Percentiles rank a stretch among this genome's conserved stretches.
Conservation (phyloP, 192 early-diverging fungal genomes). For the Cladochytrium replicatum region DNA sequence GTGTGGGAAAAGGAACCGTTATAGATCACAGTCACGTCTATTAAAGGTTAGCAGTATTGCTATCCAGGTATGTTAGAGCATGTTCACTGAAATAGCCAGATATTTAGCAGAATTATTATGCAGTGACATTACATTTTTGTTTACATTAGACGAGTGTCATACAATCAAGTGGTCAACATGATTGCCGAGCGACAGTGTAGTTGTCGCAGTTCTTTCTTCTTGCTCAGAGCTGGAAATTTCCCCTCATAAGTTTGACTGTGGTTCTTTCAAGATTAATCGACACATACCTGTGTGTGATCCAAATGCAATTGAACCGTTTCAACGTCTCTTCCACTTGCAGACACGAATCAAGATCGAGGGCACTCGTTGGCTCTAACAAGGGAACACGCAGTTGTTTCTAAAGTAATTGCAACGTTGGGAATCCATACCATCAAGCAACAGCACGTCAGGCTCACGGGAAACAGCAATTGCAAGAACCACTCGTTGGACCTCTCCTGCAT, state of each 20-base stretch:
- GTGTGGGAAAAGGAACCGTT: too few species aligned
- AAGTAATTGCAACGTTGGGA: not conserved
- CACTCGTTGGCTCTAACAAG: conserved; percentile 68
- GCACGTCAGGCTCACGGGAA: conserved; percentile 59
- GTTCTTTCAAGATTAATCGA: too few species aligned
- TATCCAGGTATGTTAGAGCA: too few species aligned
- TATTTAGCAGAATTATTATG: too few species aligned
- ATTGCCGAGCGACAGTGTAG: not conserved
- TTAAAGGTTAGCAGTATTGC: too few species aligned
- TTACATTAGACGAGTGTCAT: too few species aligned
- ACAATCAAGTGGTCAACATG: not conserved
- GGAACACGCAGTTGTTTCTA: not conserved
- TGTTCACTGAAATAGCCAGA: too few species aligned
- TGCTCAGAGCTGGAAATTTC: conserved; percentile 20
- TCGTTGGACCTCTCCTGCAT: conserved; percentile 79
- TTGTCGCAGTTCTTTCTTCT: conserved; percentile 12
- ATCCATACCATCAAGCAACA: conserved; percentile 65
- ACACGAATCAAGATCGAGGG: conserved; percentile 63
- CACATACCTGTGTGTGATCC: conserved; percentile 74
- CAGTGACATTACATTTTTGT: too few species aligned
- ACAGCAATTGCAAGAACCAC: conserved; percentile 70
- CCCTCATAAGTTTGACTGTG: too few species aligned
- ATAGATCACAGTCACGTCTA: too few species aligned
- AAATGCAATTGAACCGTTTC: conserved; percentile 52
- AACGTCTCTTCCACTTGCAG: conserved; percentile 64